Percentiles rank a stretch among this genome's conserved stretches.
Evolutionary conservation across 2,329 filamentous ascomycete species (phyloP).

Genomic region (Fusarium pseudograminearum): DNA sequence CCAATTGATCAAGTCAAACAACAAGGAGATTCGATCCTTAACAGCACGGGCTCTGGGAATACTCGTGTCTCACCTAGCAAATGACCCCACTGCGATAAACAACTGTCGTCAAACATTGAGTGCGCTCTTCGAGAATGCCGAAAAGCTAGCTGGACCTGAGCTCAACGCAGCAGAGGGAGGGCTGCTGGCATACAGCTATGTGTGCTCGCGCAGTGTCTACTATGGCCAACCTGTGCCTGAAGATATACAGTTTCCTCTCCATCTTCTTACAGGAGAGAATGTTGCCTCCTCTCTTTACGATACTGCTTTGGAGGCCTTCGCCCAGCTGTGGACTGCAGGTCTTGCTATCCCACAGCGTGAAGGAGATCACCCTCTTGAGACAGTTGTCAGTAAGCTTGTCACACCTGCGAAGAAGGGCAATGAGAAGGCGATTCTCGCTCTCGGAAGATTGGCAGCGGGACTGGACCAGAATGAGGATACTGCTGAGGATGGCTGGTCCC

Average conservation of each 20-base stretch:
- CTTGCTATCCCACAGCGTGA: constrained; percentile 53
- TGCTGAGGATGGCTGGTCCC: constrained; percentile 50
- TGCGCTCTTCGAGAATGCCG: constrained; percentile 58
- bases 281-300: constrained; percentile 56
- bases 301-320: constrained; percentile 58
- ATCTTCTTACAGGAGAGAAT: constrained; percentile 50
- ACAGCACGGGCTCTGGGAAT: constrained; percentile 81
- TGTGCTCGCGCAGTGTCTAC: constrained; percentile 59
- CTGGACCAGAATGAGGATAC: constrained; percentile 56
- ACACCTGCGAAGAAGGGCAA: constrained; percentile 81
- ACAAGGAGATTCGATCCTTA: constrained; percentile 72
- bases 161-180: constrained; percentile 62
- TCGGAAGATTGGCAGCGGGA: constrained; percentile 81
- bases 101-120: constrained; percentile 51
- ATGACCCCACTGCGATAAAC: constrained; percentile 51
- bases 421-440: constrained; percentile 82
- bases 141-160: constrained; percentile 58
- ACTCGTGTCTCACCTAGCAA: constrained; percentile 73
- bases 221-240: constrained; percentile 54
- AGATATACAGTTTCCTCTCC: constrained; percentile 48
- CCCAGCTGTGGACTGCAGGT: constrained; percentile 61
- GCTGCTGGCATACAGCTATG: constrained; percentile 59
- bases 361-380: constrained; percentile 50
- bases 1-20: constrained; percentile 76
- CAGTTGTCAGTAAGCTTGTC: constrained; percentile 72